Evolutionary conservation across 495 filamentous ascomycete genomes (phyloP).

Genomic region (Copromyces sp.): DNA sequence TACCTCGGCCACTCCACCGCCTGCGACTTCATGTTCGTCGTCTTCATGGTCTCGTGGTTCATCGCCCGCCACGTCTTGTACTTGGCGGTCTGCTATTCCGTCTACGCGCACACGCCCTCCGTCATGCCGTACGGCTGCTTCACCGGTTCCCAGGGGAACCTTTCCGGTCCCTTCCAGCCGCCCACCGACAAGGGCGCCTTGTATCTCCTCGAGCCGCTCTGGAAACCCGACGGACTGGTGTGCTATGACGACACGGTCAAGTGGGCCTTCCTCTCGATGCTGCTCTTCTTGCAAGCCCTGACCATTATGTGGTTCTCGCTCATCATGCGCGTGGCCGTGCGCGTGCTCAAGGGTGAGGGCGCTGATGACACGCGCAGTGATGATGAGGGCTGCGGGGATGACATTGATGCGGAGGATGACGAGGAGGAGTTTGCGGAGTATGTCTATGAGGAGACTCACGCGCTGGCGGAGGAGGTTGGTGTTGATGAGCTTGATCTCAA

Average conservation of each 20-base stretch:
- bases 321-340: slow-evolving; percentile 70
- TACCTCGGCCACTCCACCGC: slow-evolving; percentile 64
- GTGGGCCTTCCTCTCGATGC: slow-evolving; percentile 61
- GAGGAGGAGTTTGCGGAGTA: slow-evolving; percentile 39
- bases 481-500: slow-evolving; percentile 51
- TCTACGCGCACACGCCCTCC: slow-evolving; percentile 58
- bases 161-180: slow-evolving; percentile 42
- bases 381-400: slow-evolving; percentile 77
- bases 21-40: slow-evolving; percentile 76
- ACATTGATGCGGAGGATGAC: slow-evolving; percentile 54
- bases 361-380: slow-evolving; percentile 86
- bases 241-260: slow-evolving; percentile 67
- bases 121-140: slow-evolving; percentile 65
- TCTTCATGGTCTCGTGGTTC: slow-evolving; percentile 84
- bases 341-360: slow-evolving; percentile 61
- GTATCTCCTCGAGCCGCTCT: slow-evolving; percentile 62
- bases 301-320: slow-evolving; percentile 84
- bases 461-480: slow-evolving; percentile 56
- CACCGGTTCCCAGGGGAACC: slow-evolving; percentile 35
- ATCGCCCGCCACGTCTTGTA: slow-evolving; percentile 75
- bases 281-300: slow-evolving; percentile 69
- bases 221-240: slow-evolving; percentile 53
- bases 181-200: slow-evolving; percentile 45
- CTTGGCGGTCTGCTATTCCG: slow-evolving; percentile 63
- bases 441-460: slow-evolving; percentile 36